These are phyloP conservation scores for Candida smagusa DNA, from an alignment of 1,139 yeast species.

Conservation along the genomic window DNA sequence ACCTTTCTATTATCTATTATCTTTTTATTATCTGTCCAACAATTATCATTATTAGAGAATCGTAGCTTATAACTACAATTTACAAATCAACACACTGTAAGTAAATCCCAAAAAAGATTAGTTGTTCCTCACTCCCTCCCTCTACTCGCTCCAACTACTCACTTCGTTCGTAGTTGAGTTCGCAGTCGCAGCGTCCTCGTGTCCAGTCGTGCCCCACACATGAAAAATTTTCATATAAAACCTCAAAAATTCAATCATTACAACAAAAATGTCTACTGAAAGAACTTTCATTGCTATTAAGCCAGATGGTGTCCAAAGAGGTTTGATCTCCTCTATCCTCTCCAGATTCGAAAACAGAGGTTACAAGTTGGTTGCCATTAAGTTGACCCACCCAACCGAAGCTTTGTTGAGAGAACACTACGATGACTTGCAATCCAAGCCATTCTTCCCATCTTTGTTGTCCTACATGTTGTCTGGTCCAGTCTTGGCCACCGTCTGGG, in stretches of 20 bases:
- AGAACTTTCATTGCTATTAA: constrained; percentile 99
- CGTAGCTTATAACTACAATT: too few relatives aligned
- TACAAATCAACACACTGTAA: too few relatives aligned
- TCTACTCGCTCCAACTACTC: too few relatives aligned
- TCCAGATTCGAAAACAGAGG: constrained; percentile 97
- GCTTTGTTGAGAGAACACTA: constrained; percentile 88
- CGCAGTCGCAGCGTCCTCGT: too few relatives aligned
- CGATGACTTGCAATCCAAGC: constrained; percentile 91
- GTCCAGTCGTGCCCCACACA: neutral
- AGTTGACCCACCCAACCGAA: constrained; percentile 87
- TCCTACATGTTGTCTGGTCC: constrained; percentile 99
- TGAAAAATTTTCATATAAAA: constrained; percentile 1
- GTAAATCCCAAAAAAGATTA: too few relatives aligned
- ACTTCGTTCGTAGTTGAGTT: too few relatives aligned
- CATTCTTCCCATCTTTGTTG: constrained; percentile 95
- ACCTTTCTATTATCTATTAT: too few relatives aligned
- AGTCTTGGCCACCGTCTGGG: constrained; percentile 98
- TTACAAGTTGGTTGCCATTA: constrained; percentile 94
- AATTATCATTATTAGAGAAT: too few relatives aligned
- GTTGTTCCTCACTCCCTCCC: too few relatives aligned
- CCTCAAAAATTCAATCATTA: neutral
- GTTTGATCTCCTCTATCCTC: constrained; percentile 84
- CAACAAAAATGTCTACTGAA: constrained; percentile 51
- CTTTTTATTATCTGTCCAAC: too few relatives aligned
- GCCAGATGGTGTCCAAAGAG: constrained; percentile 99